phyloP scores from a whole-genome alignment of 148 eudicot species.

The Rhododendron ferrugineum region DNA sequence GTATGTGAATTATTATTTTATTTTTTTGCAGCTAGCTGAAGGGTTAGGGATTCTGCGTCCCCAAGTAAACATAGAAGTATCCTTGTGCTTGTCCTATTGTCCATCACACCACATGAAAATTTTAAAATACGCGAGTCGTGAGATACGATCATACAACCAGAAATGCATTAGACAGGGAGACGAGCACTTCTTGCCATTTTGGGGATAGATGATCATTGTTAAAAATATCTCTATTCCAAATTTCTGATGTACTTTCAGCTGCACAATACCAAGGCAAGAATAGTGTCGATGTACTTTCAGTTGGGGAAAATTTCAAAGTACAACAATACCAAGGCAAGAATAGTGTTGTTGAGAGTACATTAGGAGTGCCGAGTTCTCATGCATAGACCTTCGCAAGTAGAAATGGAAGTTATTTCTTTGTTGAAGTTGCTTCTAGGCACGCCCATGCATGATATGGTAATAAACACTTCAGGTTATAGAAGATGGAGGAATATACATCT shows the following conservation, averaged over 20 bases:
- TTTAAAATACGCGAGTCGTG: not conserved
- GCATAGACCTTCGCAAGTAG: not conserved
- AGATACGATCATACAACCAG: not conserved
- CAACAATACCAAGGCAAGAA: not conserved
- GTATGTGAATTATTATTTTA: constrained; percentile 23
- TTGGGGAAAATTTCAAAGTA: not conserved
- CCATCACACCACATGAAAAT: not conserved
- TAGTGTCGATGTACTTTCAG: not conserved
- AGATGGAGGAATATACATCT: not conserved
- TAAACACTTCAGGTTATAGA: not conserved
- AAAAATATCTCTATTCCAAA: not conserved
- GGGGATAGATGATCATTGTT: not conserved
- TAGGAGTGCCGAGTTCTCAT: not conserved
- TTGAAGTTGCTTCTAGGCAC: not conserved
- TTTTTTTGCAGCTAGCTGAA: not conserved
- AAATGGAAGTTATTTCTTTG: not conserved
- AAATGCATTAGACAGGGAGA: not conserved
- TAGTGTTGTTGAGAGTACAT: not conserved
- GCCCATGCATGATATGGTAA: not conserved
- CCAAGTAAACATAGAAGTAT: not conserved
- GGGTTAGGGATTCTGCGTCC: not conserved
- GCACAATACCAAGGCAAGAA: not conserved
- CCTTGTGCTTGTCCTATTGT: not conserved
- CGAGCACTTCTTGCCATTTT: not conserved
- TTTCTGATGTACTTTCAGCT: not conserved